Conservation (phyloP, 2,329 filamentous ascomycete species). For the Bimuria novae-zelandiae region DNA sequence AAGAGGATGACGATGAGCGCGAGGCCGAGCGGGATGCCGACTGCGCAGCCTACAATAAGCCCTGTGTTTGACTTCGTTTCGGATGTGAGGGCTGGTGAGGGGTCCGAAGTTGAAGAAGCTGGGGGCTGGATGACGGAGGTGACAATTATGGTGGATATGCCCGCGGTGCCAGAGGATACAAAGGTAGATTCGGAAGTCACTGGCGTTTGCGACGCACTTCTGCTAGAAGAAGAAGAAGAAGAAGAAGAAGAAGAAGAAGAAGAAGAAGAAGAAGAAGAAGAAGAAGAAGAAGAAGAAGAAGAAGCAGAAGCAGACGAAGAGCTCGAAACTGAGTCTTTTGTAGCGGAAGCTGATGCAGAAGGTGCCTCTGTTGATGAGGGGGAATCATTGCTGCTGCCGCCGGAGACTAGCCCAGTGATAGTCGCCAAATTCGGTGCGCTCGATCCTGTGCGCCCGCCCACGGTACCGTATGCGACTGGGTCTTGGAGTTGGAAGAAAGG, state of each 20-base stretch:
- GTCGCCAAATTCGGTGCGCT: conserved; percentile 26
- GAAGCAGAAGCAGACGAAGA: background rate
- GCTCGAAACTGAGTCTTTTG: background rate
- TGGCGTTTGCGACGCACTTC: background rate
- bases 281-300: background rate
- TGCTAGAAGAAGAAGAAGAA: background rate
- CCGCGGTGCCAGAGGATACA: no score
- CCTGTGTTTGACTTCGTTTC: conserved; percentile 24
- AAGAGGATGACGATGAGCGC: conserved; percentile 35
- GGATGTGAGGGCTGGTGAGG: no score
- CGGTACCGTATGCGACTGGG: conserved; percentile 38
- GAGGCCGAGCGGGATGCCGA: conserved; percentile 42
- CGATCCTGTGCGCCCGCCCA: conserved; percentile 23
- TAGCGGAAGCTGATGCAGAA: background rate
- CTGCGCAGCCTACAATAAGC: conserved; percentile 42
- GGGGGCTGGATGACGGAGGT: no score
- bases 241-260: background rate
- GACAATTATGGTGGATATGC: no score
- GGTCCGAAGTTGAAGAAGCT: no score
- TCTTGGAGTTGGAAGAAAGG: conserved; percentile 41
- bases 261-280: background rate
- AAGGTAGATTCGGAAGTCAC: no score
- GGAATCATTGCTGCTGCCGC: no score
- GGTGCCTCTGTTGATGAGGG: background rate
- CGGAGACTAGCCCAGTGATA: conserved; percentile 34